Evolutionary conservation across 1,139 yeast species (phyloP), one percentile per base, ranked within the genome.

Genomic region (Kodamaea suecica): DNA sequence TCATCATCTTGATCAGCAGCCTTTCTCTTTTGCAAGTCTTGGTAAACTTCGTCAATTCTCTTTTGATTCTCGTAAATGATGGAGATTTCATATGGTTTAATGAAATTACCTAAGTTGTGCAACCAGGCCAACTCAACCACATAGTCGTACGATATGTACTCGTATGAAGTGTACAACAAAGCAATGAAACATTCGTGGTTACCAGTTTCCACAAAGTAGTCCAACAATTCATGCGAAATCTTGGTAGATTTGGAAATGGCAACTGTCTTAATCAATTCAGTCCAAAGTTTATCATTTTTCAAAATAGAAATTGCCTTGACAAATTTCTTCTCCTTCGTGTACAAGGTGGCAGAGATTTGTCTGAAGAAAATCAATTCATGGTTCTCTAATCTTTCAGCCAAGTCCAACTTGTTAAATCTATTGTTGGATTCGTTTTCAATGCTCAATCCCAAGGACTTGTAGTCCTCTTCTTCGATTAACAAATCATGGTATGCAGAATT

Each of bases 121-220:
- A 95, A 73, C 98, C 98, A 92, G 28, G 95, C 74, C 48, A 88
- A 67, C 61, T 92, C 98, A 50, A 83, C 66, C 17, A 92, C 96
- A 52, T 83, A 82, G 55, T 92, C 98, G 47, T 78, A 79, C 38
- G 80, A 78, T 47, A 92, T 72, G 52, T 80, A 70, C 39, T 84
- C 87, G 61, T 92, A 94, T 53, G 95, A 85, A 5, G 90, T 71
- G 65, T 84, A 94, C 52, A 94, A 73, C 43, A 90, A 76, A 8
- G 96, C 97, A 51, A 88, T 86, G 57, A 87, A 86, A 54, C 96
- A 87, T 68, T 92, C 98, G 62, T 84, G 88, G 68, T 92, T 92
- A 52, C 96, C 98, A 31, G 95, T 88, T 55, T 90, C 97, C 42
- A 94, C 97, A 61, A 92, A 92, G 68, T 92, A 94, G 42, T 84